A percentile compares a stretch with the other conserved stretches of the same genome.
Evolutionary conservation across 768 basidiomycete species (phyloP).

Genomic region (Pleurotus eryngii): DNA sequence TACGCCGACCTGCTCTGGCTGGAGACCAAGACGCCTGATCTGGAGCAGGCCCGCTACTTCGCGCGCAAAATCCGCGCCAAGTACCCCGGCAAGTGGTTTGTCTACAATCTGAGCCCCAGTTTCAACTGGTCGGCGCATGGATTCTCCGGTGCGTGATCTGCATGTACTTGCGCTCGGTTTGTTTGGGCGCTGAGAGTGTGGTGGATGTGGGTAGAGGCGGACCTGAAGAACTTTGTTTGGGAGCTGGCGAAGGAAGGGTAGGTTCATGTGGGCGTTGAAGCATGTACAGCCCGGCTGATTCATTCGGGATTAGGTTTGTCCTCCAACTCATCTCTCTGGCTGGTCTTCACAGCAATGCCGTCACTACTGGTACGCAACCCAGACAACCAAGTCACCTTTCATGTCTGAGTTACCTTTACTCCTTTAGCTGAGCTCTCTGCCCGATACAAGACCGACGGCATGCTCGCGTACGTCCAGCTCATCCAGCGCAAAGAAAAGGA

Average conservation of each 20-base stretch:
- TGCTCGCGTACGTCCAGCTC: slow-evolving; percentile 89
- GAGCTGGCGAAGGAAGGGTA: slow-evolving; percentile 87
- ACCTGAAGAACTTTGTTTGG: slow-evolving; percentile 85
- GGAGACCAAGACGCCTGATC: slow-evolving; percentile 86
- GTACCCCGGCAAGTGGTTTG: slow-evolving; percentile 82
- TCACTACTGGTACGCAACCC: slow-evolving; percentile 56
- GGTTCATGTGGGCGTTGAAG: slow-evolving; percentile 9
- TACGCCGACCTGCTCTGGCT: slow-evolving; percentile 91
- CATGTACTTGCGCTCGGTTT: no score
- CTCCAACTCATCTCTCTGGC: slow-evolving; percentile 88
- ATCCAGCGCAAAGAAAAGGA: slow-evolving; percentile 87
- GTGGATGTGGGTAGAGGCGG: slow-evolving; percentile 42
- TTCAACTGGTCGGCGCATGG: slow-evolving; percentile 91
- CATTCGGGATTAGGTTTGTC: slow-evolving; percentile 58
- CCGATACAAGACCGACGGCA: slow-evolving; percentile 81
- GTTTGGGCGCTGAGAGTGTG: no score
- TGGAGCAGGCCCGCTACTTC: slow-evolving; percentile 76
- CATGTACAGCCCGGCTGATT: slow-evolving; percentile 3
- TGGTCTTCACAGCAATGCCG: slow-evolving; percentile 84
- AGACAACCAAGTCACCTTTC: not conserved
- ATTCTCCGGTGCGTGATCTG: slow-evolving; percentile 51
- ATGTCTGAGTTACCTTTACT: not conserved
- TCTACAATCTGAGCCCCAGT: slow-evolving; percentile 91
- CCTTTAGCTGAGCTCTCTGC: slow-evolving; percentile 70
- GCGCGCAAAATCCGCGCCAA: slow-evolving; percentile 69